Evolutionary conservation across 495 filamentous ascomycete genomes (phyloP), one percentile per base, ranked within the genome.

Genomic region (Xylaria castorea): DNA sequence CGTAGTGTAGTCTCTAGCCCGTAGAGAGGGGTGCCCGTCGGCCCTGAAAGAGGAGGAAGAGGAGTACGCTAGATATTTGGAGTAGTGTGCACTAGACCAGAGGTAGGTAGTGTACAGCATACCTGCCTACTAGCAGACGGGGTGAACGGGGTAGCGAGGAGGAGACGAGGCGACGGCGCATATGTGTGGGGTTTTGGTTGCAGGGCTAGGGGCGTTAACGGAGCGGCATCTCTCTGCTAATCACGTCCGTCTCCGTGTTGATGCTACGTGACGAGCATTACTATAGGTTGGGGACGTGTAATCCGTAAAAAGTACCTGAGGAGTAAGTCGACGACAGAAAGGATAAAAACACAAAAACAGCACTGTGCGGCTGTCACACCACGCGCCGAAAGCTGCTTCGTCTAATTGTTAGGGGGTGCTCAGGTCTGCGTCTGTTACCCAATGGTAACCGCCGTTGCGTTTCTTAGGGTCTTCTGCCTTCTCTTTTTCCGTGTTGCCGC

Each of bases 161-260:
- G 63, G 42, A 25, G 42, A 38, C n/a, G 60, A 40, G 60, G 32
- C 32, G 36, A 25, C 32, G 60, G 58, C 58, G 58, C 9, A 42
- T 38, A 42, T 42, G 38, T 42, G 46, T 66, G 64, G 66, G 66
- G 55, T 32, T 61, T 50, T 62, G 40, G 68, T 51, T 40, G 36
- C 68, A 70, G 68, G 38, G 68, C 68, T 48, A 62, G 55, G 57
- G 65, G 65, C 65, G 65, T 67, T 34, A 53, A 67, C 40, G 44
- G 65, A 67, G 65, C 68, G 57, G 68, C 57, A 68, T 57, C 48
- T 55, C 32, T 57, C 50, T 68, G 50, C 66, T 68, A 68, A 57
- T 68, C 64, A 66, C 46, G 42, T 66, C 64, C 27, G 27, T 57
- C 48, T 68, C 44, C 64, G 64, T 18, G 44, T 53, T 51, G 64